Conservation (phyloP, 495 filamentous ascomycete genomes). For the Talaromyces nanjingensis region DNA sequence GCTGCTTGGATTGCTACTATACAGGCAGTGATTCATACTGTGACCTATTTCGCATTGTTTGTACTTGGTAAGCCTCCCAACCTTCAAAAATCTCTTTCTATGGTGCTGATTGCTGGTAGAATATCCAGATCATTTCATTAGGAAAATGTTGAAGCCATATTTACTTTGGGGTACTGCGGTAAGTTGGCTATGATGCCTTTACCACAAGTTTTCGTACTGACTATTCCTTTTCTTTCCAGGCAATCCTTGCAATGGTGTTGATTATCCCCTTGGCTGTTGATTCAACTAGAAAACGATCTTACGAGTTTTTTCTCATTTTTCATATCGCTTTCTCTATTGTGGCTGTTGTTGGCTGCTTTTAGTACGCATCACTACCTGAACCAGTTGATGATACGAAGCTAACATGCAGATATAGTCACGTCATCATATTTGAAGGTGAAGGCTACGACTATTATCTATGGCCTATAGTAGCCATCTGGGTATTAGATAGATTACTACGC, state of each 20-base stretch:
- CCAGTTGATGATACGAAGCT: background rate
- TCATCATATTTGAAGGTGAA: constrained; percentile 36
- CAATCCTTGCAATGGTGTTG: constrained; percentile 40
- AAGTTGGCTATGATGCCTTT: background rate
- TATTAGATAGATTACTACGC: constrained; percentile 41
- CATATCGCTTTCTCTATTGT: constrained; percentile 48
- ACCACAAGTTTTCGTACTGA: background rate
- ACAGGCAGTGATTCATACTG: constrained; percentile 41
- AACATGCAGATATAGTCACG: constrained; percentile 30
- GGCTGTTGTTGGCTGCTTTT: constrained; percentile 44
- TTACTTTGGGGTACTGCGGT: constrained; percentile 33
- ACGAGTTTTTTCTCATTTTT: constrained; percentile 47
- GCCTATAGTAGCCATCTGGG: constrained; percentile 45
- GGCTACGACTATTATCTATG: constrained; percentile 48
- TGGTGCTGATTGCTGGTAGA: constrained; percentile 12
- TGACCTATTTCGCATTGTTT: constrained; percentile 27
- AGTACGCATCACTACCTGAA: constrained; percentile 27
- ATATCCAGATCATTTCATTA: constrained; percentile 19
- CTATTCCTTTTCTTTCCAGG: constrained; percentile 23
- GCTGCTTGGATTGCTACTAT: constrained; percentile 46
- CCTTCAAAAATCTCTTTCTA: background rate
- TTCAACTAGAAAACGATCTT: constrained; percentile 37
- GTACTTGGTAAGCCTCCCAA: background rate
- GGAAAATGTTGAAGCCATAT: constrained; percentile 25
- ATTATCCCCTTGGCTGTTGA: constrained; percentile 39